Percentiles rank a stretch among this genome's conserved stretches.
Evolutionary conservation across 2,329 filamentous ascomycete genomes (phyloP).

Genomic region (Fusarium sp.): DNA sequence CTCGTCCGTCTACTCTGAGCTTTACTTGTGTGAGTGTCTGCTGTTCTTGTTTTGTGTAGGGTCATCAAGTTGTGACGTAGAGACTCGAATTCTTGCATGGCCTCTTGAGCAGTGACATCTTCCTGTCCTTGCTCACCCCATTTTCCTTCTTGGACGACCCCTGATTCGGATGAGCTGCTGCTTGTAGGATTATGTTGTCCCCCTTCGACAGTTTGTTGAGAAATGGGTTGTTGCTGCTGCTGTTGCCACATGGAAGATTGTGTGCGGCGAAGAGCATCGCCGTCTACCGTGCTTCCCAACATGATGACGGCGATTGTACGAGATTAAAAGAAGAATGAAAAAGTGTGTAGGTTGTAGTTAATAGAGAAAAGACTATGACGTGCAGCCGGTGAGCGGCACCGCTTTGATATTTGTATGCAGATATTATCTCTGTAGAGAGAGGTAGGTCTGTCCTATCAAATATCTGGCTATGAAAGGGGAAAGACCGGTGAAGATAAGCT

Average conservation of each 20-base stretch:
- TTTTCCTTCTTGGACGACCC: constrained; percentile 26
- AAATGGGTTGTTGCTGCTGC: constrained; percentile 23
- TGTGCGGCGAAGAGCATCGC: constrained; percentile 46
- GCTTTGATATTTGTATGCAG: constrained; percentile 1
- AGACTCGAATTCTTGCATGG: constrained; percentile 49
- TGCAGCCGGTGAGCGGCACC: neutral
- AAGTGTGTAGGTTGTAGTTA: neutral
- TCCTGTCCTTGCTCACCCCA: constrained; percentile 52
- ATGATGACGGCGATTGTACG: constrained; percentile 34
- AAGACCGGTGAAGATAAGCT: constrained; percentile 8
- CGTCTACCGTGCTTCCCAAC: constrained; percentile 46
- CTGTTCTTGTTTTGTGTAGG: constrained; percentile 47
- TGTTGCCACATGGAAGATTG: constrained; percentile 40
- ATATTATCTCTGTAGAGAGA: constrained; percentile 10
- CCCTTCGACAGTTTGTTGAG: constrained; percentile 36
- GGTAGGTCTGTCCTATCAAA: constrained; percentile 3
- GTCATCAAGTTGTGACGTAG: constrained; percentile 48
- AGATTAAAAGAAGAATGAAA: neutral
- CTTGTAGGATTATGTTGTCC: constrained; percentile 1
- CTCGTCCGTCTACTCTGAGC: constrained; percentile 13
- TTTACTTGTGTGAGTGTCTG: constrained; percentile 45
- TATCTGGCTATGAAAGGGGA: neutral
- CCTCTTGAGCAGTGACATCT: constrained; percentile 46
- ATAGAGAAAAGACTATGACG: neutral
- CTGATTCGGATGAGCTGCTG: constrained; percentile 33